Evolutionary conservation across 768 basidiomycete genomes (phyloP).

Genomic region (Russula lepida): DNA sequence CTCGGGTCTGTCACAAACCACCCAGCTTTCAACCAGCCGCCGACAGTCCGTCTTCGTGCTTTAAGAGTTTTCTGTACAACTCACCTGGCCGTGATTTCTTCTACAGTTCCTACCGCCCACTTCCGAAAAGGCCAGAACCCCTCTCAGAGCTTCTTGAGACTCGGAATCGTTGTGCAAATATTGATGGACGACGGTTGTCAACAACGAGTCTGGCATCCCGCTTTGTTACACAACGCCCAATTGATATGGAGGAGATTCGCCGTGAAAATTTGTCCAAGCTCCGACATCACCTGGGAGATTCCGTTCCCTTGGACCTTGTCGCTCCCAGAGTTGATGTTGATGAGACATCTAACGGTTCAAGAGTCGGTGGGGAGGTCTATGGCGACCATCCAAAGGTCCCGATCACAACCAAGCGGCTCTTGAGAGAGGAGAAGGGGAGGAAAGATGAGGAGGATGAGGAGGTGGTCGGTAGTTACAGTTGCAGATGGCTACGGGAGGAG

Average conservation of each 20-base stretch:
- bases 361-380: neutral
- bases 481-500: slow-evolving; percentile 36
- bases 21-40: neutral
- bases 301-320: slow-evolving; percentile 25
- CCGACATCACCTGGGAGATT: slow-evolving; percentile 30
- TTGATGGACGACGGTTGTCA: neutral
- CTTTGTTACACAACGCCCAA: neutral
- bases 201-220: neutral
- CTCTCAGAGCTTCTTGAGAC: neutral
- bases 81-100: neutral
- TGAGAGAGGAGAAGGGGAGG: neutral
- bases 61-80: neutral
- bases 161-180: too few relatives aligned
- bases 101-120: neutral
- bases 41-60: neutral
- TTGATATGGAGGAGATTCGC: slow-evolving; percentile 3
- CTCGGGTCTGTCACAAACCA: neutral
- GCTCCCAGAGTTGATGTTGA: slow-evolving; percentile 18
- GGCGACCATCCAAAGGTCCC: neutral
- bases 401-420: neutral
- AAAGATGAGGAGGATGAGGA: neutral
- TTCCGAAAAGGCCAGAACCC: slow-evolving; percentile 10
- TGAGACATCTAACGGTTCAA: neutral
- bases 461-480: slow-evolving; percentile 23
- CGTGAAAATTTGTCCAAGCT: slow-evolving; percentile 24